A percentile compares a stretch with the other conserved stretches of the same genome.
Evolutionary conservation across 495 filamentous ascomycete species (phyloP).

Genomic region (Darksidea phi): DNA sequence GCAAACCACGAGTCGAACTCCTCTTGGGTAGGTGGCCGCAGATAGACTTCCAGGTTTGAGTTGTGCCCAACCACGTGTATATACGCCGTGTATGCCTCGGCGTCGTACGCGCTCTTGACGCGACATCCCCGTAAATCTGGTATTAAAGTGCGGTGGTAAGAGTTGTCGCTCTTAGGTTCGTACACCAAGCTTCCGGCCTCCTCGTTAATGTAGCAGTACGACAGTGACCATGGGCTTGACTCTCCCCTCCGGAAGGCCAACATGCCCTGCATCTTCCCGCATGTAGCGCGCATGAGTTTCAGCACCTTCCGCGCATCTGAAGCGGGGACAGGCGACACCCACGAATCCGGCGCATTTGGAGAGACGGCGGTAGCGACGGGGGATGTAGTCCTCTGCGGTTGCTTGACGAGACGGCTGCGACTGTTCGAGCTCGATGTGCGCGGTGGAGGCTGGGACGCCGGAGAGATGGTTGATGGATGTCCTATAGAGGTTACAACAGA

Average conservation of each 20-base stretch:
- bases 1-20: conserved; percentile 92
- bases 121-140: conserved; percentile 84
- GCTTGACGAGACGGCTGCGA: conserved; percentile 33
- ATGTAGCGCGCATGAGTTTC: conserved; percentile 64
- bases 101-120: conserved; percentile 58
- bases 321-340: conserved; percentile 54
- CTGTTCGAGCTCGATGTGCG: conserved; percentile 23
- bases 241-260: conserved; percentile 61
- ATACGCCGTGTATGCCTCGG: conserved; percentile 66
- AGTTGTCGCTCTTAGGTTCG: conserved; percentile 59
- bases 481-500: conserved; percentile 36
- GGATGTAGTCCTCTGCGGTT: conserved; percentile 29
- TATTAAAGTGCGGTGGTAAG: conserved; percentile 61
- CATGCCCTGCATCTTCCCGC: conserved; percentile 68
- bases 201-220: conserved; percentile 66
- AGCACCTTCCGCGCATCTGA: conserved; percentile 63
- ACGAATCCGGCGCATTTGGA: conserved; percentile 38
- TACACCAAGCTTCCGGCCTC: conserved; percentile 64
- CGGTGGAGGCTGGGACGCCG: conserved; percentile 26
- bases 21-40: conserved; percentile 69
- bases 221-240: conserved; percentile 57
- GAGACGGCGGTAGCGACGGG: conserved; percentile 26
- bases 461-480: conserved; percentile 32
- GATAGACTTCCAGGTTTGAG: conserved; percentile 65
- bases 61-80: conserved; percentile 76